Evolutionary conservation across 1,139 yeast genomes (phyloP).

Genomic region (Lizanozyma gosingica): DNA sequence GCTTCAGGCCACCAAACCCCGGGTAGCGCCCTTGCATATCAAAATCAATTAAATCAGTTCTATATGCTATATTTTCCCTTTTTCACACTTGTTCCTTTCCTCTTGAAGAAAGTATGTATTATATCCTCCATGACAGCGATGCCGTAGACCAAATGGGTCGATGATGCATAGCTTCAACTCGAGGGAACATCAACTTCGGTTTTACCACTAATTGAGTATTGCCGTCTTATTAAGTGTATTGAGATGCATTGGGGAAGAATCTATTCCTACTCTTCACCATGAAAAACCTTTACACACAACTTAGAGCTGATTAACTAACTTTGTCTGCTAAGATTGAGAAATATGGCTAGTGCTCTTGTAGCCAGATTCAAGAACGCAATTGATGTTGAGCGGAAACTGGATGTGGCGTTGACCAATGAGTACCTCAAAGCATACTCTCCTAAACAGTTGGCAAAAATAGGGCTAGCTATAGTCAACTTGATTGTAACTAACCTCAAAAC

Average conservation of each 20-base stretch:
- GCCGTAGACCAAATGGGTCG: too few species aligned
- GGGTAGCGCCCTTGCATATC: too few species aligned
- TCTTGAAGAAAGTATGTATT: too few species aligned
- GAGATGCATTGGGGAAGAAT: slow-evolving; percentile 12
- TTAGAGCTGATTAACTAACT: not conserved
- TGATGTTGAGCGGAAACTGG: slow-evolving; percentile 50
- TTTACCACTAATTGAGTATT: slow-evolving; percentile 1
- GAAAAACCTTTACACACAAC: slow-evolving; percentile 24
- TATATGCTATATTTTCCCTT: too few species aligned
- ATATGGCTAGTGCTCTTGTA: slow-evolving; percentile 16
- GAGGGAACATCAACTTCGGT: not conserved
- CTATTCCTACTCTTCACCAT: slow-evolving; percentile 15
- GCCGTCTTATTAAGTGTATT: slow-evolving; percentile 7
- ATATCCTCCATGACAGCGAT: too few species aligned
- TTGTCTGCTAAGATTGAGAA: not conserved
- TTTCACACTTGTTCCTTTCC: too few species aligned
- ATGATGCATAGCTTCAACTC: too few species aligned
- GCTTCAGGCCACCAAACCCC: too few species aligned
- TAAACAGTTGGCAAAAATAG: slow-evolving; percentile 56
- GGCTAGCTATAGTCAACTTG: slow-evolving; percentile 68
- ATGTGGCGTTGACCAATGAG: slow-evolving; percentile 42
- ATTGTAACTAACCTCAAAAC: slow-evolving; percentile 52
- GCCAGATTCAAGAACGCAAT: slow-evolving; percentile 43
- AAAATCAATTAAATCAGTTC: too few species aligned
- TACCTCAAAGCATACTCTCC: slow-evolving; percentile 48